A percentile compares a stretch with the other conserved stretches of the same genome.
Evolutionary conservation across 2,329 filamentous ascomycete species (phyloP).

Genomic region (Neurospora sp.): DNA sequence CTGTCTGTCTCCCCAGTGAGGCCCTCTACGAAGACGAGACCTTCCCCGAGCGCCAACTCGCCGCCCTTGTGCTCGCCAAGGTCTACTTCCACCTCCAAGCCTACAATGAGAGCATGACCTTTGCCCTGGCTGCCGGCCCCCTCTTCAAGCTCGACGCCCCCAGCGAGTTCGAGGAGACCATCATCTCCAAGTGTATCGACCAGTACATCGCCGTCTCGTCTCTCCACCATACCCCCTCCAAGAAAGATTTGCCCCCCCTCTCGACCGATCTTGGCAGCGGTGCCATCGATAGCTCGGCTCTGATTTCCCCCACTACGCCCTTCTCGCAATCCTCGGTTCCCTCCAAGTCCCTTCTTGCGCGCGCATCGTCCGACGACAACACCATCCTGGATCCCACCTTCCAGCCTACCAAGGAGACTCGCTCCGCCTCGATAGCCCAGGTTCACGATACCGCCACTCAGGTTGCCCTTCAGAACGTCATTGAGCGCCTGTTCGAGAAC

Average conservation of each 20-base stretch:
- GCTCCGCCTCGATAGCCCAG: conserved; percentile 52
- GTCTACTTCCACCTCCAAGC: conserved; percentile 98
- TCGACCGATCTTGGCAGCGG: conserved; percentile 68
- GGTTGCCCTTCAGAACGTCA: conserved; percentile 69
- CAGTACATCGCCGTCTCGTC: conserved; percentile 78
- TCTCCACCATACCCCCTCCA: conserved; percentile 37
- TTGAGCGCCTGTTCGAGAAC: conserved; percentile 82
- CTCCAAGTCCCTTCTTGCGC: conserved; percentile 89
- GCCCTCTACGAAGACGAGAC: conserved; percentile 92
- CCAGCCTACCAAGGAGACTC: conserved; percentile 43
- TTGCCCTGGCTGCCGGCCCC: conserved; percentile 88
- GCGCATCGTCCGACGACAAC: conserved; percentile 59
- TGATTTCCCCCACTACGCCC: conserved; percentile 83
- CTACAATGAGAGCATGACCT: conserved; percentile 99
- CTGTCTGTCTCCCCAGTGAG: conserved; percentile 51
- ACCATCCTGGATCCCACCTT: conserved; percentile 50
- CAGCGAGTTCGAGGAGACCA: conserved; percentile 96
- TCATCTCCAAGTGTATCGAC: conserved; percentile 96
- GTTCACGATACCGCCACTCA: conserved; percentile 61
- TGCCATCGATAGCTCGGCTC: conserved; percentile 54
- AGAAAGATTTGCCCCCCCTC: conserved; percentile 54
- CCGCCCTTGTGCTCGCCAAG: conserved; percentile 89
- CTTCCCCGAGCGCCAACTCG: conserved; percentile 88
- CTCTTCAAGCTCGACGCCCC: conserved; percentile 86
- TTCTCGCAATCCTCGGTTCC: conserved; percentile 91